Evolutionary conservation across 441 rosid genomes (phyloP), one percentile per base, ranked within the genome.

Genomic region (Rhodomyrtus psidioides): DNA sequence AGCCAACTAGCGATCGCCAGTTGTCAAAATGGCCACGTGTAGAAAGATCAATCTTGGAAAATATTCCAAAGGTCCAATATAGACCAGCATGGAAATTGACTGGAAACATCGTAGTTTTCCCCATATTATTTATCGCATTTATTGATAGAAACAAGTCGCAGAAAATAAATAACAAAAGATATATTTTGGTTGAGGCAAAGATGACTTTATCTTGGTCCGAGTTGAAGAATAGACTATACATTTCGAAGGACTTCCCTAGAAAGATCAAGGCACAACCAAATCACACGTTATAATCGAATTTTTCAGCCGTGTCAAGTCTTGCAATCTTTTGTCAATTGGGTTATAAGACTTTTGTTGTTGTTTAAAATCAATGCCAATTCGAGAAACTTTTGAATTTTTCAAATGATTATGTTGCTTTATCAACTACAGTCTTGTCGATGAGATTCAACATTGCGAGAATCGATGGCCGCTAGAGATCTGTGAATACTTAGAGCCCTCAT

Each of bases 261-360:
- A 58, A 58, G 27, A 5, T n/a, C 62, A 1, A 2, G 27, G 14
- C 8, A 12, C 62, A 5, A 58, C 30, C 62, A 58, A 58, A n/a
- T 58, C 8, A 3, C 30, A 1, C 0, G 3, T 13, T n/a, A 58
- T n/a, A 58, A n/a, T n/a, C 0, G 17, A n/a, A 2, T 13, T 12
- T 58, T n/a, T 26, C 13, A n/a, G 30, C n/a, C 30, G 28, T 12
- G 8, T n/a, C 62, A 13, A 2, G 62, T 58, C 30, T n/a, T 58
- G 62, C 30, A 58, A n/a, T 58, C 62, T 58, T n/a, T 58, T n/a
- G 4, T n/a, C 2, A 58, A n/a, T 6, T 58, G 62, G 28, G 30
- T 58, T n/a, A 58, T n/a, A 58, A 58, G 30, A n/a, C 62, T n/a
- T n/a, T 15, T n/a, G 30, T n/a, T n/a, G 3, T n/a, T 27, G 30